A percentile compares a stretch with the other conserved stretches of the same genome.
Evolutionary conservation across 2,329 filamentous ascomycete genomes (phyloP).

Genomic region (Fusarium aywerte): DNA sequence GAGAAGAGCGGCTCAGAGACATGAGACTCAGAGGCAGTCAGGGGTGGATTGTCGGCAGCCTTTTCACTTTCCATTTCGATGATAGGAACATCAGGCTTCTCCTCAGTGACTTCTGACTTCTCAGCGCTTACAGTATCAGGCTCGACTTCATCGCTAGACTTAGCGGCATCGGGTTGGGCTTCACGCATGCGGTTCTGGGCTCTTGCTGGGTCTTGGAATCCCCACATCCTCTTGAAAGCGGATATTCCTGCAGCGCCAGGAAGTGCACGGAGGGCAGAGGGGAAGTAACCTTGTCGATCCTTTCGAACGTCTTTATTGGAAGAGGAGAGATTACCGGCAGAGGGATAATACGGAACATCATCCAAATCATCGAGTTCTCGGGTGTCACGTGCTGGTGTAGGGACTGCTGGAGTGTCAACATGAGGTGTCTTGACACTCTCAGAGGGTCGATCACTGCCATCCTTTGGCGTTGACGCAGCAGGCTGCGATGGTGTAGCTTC

Average conservation of each 20-base stretch:
- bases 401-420: not conserved
- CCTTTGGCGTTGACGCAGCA: not conserved
- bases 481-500: not conserved
- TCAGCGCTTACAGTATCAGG: not conserved
- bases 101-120: constrained; percentile 5
- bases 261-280: constrained; percentile 36
- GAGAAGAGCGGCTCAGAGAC: constrained; percentile 50
- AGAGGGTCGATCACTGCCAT: not conserved
- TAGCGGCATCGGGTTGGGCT: constrained; percentile 6
- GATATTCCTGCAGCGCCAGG: constrained; percentile 34
- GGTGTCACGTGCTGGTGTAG: not conserved
- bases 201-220: constrained; percentile 25
- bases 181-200: constrained; percentile 3
- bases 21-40: constrained; percentile 34
- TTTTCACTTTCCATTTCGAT: not conserved
- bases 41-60: constrained; percentile 1
- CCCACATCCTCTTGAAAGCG: constrained; percentile 39
- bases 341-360: constrained; percentile 13
- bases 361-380: constrained; percentile 22
- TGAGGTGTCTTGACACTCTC: constrained; percentile 10
- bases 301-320: constrained; percentile 16
- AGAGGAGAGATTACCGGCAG: constrained; percentile 11
- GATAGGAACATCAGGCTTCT: constrained; percentile 5
- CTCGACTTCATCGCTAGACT: not conserved
- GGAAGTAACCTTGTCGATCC: constrained; percentile 36